Evolutionary conservation across 2,329 filamentous ascomycete species (phyloP).

Genomic region (Colletotrichum sp.): DNA sequence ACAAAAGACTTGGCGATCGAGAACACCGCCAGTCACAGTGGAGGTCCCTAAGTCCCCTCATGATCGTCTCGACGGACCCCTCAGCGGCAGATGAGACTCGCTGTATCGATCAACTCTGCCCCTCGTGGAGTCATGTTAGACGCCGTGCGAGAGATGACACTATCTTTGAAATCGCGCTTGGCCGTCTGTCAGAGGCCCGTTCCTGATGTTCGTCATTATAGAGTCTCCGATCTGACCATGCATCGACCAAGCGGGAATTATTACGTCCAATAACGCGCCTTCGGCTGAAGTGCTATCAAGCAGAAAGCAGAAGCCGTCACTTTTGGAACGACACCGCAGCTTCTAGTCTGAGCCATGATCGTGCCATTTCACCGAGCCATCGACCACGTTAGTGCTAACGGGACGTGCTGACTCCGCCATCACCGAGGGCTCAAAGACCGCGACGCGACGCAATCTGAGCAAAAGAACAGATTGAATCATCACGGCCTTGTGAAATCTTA

Average conservation of each 20-base stretch:
- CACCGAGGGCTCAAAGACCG: neutral
- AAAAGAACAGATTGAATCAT: neutral
- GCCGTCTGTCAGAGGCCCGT: slow-evolving; percentile 11
- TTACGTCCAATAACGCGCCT: neutral
- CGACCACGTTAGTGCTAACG: neutral
- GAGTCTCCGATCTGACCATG: slow-evolving; percentile 1
- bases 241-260: neutral
- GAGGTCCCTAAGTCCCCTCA: slow-evolving; percentile 6
- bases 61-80: neutral
- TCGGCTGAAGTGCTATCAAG: neutral
- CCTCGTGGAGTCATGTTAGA: neutral
- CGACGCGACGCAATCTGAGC: neutral
- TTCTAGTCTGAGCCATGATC: neutral
- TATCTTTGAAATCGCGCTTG: slow-evolving; percentile 7
- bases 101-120: neutral
- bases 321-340: neutral
- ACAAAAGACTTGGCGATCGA: neutral
- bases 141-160: slow-evolving; percentile 12
- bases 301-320: neutral
- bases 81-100: slow-evolving; percentile 15
- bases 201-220: slow-evolving; percentile 6
- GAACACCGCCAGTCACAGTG: neutral
- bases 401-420: neutral
- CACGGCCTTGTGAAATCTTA: neutral
- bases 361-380: neutral